Base-by-base conservation (phyloP, 192 early-diverging fungal genomes). In the Coemansia sp. region DNA sequence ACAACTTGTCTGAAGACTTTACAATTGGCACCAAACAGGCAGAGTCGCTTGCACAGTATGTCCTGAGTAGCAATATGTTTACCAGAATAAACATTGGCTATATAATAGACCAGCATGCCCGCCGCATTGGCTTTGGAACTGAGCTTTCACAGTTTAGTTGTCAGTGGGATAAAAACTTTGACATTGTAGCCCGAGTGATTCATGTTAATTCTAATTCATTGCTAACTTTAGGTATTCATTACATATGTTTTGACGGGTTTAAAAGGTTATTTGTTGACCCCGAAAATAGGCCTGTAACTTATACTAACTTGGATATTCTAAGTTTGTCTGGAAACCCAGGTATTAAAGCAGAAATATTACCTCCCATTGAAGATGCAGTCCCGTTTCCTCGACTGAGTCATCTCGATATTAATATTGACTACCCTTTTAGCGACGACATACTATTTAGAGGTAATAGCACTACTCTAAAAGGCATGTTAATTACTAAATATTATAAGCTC, bases 151-250 rank as follows among this genome's bases (percentile, higher is more conserved):
- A 14, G n/a, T 52, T 52, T 21, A 52, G 12, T 5, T 52, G 50
- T 31, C 2, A 45, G 62, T 51, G 53, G 54, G 54, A 56, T 19
- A 7, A n/a, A 9, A 56, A 40, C 6, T 56, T 33, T n/a, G 18
- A 42, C 6, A 10, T 40, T 2, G 31, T 5, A 16, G 18, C 54
- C 5, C 32, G 22, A 14, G 40, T 56, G 9, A 56, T 56, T 16
- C 54, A 56, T 40, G 33, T 16, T 16, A 40, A 56, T 42, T 19
- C 54, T 7, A 23, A 24, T 11, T 28, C 23, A 8, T 23, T 56
- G 25, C 21, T 40, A 40, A 11, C 5, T 6, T 9, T 56, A n/a
- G 2, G 16, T 23, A 56, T 56, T 1, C 5, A 27, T 5, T 59
- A 48, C 14, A 7, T 25, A 31, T 25, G n/a, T 11, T 24, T 7